These are phyloP conservation scores for Aspergillus floridensis DNA, from an alignment of 2,329 filamentous ascomycete species.

Conservation along the genomic window DNA sequence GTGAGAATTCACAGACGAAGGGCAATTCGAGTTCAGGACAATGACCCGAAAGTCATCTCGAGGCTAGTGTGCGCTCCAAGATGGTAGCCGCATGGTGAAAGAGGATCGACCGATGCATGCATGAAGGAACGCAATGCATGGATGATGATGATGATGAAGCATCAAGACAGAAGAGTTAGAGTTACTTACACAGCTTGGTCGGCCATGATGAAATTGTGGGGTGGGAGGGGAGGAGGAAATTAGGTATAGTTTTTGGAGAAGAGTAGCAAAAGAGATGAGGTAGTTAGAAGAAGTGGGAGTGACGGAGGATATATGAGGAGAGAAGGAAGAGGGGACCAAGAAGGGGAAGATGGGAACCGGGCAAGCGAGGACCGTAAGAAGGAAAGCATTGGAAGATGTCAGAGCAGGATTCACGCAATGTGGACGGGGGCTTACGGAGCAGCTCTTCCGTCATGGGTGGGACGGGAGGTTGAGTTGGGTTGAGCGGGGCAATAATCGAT, in stretches of 20 bases:
- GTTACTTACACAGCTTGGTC: conserved; percentile 47
- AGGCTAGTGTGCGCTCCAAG: neutral
- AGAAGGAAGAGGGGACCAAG: neutral
- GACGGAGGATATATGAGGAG: conserved; percentile 11
- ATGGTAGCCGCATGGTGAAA: neutral
- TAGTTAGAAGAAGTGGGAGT: conserved; percentile 8
- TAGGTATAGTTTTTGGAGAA: conserved; percentile 10
- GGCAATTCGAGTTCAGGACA: neutral
- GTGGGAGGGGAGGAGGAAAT: conserved; percentile 1
- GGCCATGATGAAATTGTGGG: conserved; percentile 38
- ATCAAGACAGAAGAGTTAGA: conserved; percentile 1
- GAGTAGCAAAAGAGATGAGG: conserved; percentile 10
- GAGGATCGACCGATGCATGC: conserved; percentile 9
- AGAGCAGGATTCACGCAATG: conserved; percentile 13
- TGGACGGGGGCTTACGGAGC: conserved; percentile 32
- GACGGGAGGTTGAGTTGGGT: conserved; percentile 18
- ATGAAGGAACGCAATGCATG: conserved; percentile 2
- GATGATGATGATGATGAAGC: conserved; percentile 1
- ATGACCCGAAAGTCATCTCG: neutral
- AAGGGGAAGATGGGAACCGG: conserved; percentile 17
- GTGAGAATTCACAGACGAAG: neutral
- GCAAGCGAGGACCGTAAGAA: conserved; percentile 21
- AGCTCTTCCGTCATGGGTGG: conserved; percentile 37
- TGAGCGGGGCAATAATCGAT: conserved; percentile 12
- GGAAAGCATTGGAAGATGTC: conserved; percentile 22